Percentiles rank a stretch among this genome's conserved stretches.
Conservation (phyloP, 108 stramenopile species). For the Fragilaria radians region DNA sequence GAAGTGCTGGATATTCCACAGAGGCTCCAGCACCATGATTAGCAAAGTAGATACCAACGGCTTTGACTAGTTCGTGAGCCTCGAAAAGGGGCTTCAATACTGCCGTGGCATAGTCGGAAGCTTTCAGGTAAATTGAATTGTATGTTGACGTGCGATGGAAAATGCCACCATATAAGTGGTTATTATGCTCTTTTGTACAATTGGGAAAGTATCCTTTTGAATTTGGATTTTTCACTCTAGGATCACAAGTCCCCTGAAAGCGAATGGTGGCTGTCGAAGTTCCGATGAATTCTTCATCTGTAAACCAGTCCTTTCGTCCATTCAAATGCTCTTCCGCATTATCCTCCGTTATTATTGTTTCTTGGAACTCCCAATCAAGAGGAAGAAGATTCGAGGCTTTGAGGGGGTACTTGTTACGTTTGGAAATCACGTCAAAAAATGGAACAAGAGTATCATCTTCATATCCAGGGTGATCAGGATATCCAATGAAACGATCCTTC, state of each 20-base stretch:
- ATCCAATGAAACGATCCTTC: conserved; percentile 47
- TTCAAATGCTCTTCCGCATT: conserved; percentile 23
- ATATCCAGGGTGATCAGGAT: conserved; percentile 30
- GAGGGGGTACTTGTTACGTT: conserved; percentile 33
- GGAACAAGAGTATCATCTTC: conserved; percentile 18
- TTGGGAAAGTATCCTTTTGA: conserved; percentile 23
- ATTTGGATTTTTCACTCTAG: conserved; percentile 13
- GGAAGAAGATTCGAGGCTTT: conserved; percentile 25
- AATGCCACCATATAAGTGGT: conserved; percentile 29
- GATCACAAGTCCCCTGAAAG: conserved; percentile 51
- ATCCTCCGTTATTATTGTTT: conserved; percentile 9
- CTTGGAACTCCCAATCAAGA: conserved; percentile 42
- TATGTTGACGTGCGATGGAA: conserved; percentile 24
- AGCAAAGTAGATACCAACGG: conserved; percentile 30
- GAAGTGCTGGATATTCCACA: conserved; percentile 24
- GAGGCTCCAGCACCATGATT: conserved; percentile 45
- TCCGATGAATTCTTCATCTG: conserved; percentile 9
- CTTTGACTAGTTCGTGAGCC: conserved; percentile 21
- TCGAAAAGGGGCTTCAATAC: conserved; percentile 48
- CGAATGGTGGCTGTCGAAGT: conserved; percentile 21
- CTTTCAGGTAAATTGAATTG: conserved; percentile 19
- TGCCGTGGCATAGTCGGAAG: conserved; percentile 25
- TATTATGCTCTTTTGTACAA: conserved; percentile 41
- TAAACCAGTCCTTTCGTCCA: conserved; percentile 11
- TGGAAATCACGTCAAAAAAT: conserved; percentile 31